A percentile compares a stretch with the other conserved stretches of the same genome.
These are phyloP conservation scores for Brettanomyces anomalus DNA, from an alignment of 805 yeast genomes.

Conservation along the genomic window DNA sequence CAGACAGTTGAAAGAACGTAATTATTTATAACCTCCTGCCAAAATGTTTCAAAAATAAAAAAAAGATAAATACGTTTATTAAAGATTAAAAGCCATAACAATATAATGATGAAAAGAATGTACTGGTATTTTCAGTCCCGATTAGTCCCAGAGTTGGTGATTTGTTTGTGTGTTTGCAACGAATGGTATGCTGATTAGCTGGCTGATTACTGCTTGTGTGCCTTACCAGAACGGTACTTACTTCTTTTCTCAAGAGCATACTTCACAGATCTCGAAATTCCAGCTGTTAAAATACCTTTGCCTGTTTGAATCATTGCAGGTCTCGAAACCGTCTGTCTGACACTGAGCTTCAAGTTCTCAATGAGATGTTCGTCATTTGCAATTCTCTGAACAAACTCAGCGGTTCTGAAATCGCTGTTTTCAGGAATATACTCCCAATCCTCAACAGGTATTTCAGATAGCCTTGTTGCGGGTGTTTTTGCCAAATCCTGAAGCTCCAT, in stretches of 20 bases:
- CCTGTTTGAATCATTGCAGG: slow-evolving; percentile 71
- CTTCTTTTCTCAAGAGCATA: slow-evolving; percentile 68
- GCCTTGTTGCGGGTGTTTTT: slow-evolving; percentile 7
- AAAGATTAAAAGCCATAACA: no score
- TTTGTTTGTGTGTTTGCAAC: not conserved
- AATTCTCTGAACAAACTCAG: slow-evolving; percentile 31
- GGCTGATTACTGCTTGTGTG: not conserved
- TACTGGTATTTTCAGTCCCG: not conserved
- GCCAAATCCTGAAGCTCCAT: slow-evolving; percentile 17
- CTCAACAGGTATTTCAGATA: slow-evolving; percentile 18
- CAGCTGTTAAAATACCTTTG: slow-evolving; percentile 87
- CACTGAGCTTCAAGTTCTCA: slow-evolving; percentile 27
- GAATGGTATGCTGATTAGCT: no score
- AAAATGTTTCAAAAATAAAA: no score
- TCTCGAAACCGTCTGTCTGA: slow-evolving; percentile 48
- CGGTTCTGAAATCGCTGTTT: slow-evolving; percentile 11
- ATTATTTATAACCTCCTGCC: no score
- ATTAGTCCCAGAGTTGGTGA: slow-evolving; percentile 2
- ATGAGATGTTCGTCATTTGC: slow-evolving; percentile 32
- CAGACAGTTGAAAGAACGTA: no score
- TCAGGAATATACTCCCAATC: slow-evolving; percentile 28
- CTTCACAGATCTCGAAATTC: slow-evolving; percentile 54
- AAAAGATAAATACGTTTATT: no score
- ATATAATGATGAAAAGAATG: not conserved
- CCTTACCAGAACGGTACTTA: slow-evolving; percentile 20